Conservation (phyloP, 768 basidiomycete genomes). For the Lactarius psammicola region DNA sequence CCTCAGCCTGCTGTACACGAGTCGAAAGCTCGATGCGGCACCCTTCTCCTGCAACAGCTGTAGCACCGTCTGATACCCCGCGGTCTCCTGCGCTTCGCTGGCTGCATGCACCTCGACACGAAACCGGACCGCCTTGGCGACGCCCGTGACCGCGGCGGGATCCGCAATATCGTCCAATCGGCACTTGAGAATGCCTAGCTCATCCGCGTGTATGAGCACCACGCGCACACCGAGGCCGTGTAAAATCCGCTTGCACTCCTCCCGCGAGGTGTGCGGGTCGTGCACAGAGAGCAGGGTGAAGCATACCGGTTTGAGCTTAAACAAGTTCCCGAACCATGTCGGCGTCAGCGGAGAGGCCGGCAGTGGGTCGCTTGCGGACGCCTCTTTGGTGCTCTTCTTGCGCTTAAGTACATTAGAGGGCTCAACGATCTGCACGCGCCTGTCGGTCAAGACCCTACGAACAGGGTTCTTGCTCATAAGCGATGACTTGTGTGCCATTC, state of each 20-base stretch:
- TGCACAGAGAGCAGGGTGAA: conserved; percentile 57
- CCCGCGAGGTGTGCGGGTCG: conserved; percentile 62
- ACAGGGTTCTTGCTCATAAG: conserved; percentile 37
- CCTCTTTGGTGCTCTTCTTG: conserved; percentile 38
- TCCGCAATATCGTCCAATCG: conserved; percentile 65
- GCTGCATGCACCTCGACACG: conserved; percentile 67
- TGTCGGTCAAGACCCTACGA: conserved; percentile 31
- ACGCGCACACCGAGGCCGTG: conserved; percentile 69
- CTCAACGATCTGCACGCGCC: conserved; percentile 55
- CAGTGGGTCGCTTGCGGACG: conserved; percentile 37
- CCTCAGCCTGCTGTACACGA: conserved; percentile 62
- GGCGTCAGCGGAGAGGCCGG: conserved; percentile 46
- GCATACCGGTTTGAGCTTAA: conserved; percentile 74
- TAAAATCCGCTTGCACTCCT: conserved; percentile 71
- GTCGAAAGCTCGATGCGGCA: conserved; percentile 76
- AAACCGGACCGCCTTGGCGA: conserved; percentile 74
- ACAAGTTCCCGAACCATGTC: conserved; percentile 84
- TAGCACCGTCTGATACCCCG: conserved; percentile 57
- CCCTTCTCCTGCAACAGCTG: conserved; percentile 83
- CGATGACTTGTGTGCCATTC: conserved; percentile 42
- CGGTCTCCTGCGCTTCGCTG: conserved; percentile 41
- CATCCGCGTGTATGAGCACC: conserved; percentile 60
- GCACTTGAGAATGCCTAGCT: conserved; percentile 72
- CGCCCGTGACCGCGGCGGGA: conserved; percentile 48
- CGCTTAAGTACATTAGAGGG: conserved; percentile 36